A percentile compares a stretch with the other conserved stretches of the same genome.
Conservation (phyloP, 129 eudicot genomes). For the Rutidosis leptorrhynchoides region DNA sequence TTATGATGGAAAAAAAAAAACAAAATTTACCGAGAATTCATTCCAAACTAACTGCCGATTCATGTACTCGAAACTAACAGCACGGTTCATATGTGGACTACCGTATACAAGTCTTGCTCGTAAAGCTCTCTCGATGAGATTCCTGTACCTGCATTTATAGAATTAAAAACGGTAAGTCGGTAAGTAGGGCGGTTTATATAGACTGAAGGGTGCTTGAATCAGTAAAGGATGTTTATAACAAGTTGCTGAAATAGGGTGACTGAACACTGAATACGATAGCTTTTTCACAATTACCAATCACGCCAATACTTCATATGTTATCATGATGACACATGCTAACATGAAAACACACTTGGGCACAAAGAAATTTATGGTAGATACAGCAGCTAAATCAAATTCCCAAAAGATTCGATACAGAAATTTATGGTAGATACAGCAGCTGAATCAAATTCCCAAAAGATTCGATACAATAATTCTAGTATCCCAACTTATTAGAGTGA, state of each 20-base stretch:
- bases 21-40: constrained; percentile 78
- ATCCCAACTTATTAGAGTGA: neutral
- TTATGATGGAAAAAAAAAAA: constrained; percentile 8
- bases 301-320: no score
- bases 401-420: neutral
- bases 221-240: neutral
- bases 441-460: neutral
- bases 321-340: no score
- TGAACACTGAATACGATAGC: no score
- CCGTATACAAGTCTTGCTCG: constrained; percentile 94
- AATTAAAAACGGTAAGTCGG: neutral
- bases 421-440: no score
- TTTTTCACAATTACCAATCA: no score
- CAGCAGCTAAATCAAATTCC: neutral
- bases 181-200: neutral
- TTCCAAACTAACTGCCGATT: constrained; percentile 98
- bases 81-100: constrained; percentile 94
- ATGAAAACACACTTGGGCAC: no score
- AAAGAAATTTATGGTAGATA: no score
- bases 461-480: no score
- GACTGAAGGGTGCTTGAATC: neutral
- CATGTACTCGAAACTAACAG: constrained; percentile 99
- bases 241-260: neutral
- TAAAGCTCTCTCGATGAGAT: constrained; percentile 81
- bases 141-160: constrained; percentile 62